A percentile compares a stretch with the other conserved stretches of the same genome.
Evolutionary conservation across 305 asterid species (phyloP).

Genomic region (Euphrasia arctica): DNA sequence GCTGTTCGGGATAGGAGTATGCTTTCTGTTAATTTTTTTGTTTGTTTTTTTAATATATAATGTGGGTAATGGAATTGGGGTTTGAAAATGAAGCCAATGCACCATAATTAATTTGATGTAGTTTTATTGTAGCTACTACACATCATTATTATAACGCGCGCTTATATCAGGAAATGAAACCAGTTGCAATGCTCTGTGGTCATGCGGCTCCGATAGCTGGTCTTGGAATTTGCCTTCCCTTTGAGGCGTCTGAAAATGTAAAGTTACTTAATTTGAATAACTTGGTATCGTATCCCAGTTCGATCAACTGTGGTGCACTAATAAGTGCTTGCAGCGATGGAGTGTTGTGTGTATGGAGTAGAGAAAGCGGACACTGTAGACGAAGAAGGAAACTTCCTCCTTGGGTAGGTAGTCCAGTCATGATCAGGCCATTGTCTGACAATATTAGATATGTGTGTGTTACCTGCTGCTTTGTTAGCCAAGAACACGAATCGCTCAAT

Average conservation of each 20-base stretch:
- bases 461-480: conserved; percentile 53
- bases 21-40: no score
- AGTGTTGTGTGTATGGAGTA: conserved; percentile 86
- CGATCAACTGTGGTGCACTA: conserved; percentile 53
- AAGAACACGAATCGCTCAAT: conserved; percentile 40
- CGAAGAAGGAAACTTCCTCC: conserved; percentile 95
- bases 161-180: conserved; percentile 70
- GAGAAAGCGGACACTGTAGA: conserved; percentile 89
- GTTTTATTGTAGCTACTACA: conserved; percentile 1
- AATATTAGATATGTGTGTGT: conserved; percentile 79
- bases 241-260: conserved; percentile 53
- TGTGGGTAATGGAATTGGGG: not conserved
- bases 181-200: conserved; percentile 92
- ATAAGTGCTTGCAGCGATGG: conserved; percentile 89
- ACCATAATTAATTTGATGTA: not conserved
- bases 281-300: conserved; percentile 38
- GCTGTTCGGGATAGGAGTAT: no score
- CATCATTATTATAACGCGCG: conserved; percentile 24
- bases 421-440: conserved; percentile 60
- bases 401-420: conserved; percentile 86
- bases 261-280: conserved; percentile 35
- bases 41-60: not conserved
- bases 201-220: conserved; percentile 86
- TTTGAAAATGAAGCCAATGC: not conserved
- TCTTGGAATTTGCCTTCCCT: conserved; percentile 75